Conservation (phyloP, 129 eudicot genomes). For the Tanacetum coccineum region DNA sequence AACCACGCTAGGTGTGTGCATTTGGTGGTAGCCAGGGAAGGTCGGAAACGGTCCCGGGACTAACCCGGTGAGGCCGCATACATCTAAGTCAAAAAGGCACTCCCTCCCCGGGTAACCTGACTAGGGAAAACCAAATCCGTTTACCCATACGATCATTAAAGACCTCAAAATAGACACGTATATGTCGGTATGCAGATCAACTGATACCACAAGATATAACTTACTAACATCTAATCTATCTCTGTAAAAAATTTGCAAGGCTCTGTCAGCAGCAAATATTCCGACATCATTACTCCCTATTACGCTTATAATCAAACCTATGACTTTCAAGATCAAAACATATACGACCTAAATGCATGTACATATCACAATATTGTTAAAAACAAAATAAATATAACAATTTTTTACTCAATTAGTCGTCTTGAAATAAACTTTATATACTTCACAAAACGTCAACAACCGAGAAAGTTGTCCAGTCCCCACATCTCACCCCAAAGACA, state of each 20-base stretch:
- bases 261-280: neutral
- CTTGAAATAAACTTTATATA: too few relatives aligned
- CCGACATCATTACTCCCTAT: neutral
- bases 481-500: too few relatives aligned
- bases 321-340: constrained; percentile 6
- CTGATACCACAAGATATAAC: neutral
- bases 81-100: too few relatives aligned
- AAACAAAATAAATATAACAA: neutral
- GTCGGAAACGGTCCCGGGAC: too few relatives aligned
- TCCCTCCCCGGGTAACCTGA: too few relatives aligned
- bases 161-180: neutral
- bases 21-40: too few relatives aligned
- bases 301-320: constrained; percentile 12
- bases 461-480: too few relatives aligned
- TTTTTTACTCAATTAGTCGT: too few relatives aligned
- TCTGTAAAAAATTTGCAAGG: neutral
- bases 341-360: neutral
- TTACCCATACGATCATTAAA: neutral
- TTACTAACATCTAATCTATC: neutral
- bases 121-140: too few relatives aligned
- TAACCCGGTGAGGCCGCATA: too few relatives aligned
- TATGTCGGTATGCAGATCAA: neutral
- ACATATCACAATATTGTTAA: neutral
- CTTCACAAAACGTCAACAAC: too few relatives aligned
- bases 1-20: too few relatives aligned